These are phyloP conservation scores for Colletotrichum coccodes DNA, from an alignment of 2,329 filamentous ascomycete genomes.

Conservation along the genomic window DNA sequence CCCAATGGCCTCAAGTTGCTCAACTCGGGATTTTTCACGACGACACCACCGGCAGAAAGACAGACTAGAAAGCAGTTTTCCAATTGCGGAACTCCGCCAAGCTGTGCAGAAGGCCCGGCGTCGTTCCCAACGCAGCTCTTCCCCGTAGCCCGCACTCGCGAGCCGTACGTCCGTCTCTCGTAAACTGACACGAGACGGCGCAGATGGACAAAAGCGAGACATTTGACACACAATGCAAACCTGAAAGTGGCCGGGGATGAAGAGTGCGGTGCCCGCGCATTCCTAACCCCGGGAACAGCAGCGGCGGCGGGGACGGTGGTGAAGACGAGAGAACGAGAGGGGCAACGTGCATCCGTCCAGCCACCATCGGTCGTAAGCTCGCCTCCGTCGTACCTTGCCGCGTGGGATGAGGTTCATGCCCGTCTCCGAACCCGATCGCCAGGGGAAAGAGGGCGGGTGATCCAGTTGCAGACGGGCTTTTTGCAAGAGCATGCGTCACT, in stretches of 20 bases:
- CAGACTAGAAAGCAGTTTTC: not conserved
- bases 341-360: not conserved
- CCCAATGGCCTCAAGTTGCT: not conserved
- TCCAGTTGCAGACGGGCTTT: not conserved
- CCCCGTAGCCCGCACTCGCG: not conserved
- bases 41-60: not conserved
- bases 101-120: not conserved
- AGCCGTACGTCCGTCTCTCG: not conserved
- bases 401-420: not conserved
- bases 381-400: not conserved
- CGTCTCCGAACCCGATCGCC: not conserved
- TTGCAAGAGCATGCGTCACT: not conserved
- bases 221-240: not conserved
- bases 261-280: not conserved
- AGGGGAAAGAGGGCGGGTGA: not conserved
- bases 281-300: not conserved
- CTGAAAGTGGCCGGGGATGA: conserved; percentile 1
- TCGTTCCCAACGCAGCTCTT: too few relatives aligned
- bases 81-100: not conserved
- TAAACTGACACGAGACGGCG: not conserved
- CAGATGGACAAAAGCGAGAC: not conserved
- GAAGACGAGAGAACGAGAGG: not conserved
- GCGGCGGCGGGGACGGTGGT: not conserved
- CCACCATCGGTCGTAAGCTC: not conserved
- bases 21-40: not conserved